Evolutionary conservation across 306 rosid species (phyloP).

Genomic region (Pyrus bretschneideri): DNA sequence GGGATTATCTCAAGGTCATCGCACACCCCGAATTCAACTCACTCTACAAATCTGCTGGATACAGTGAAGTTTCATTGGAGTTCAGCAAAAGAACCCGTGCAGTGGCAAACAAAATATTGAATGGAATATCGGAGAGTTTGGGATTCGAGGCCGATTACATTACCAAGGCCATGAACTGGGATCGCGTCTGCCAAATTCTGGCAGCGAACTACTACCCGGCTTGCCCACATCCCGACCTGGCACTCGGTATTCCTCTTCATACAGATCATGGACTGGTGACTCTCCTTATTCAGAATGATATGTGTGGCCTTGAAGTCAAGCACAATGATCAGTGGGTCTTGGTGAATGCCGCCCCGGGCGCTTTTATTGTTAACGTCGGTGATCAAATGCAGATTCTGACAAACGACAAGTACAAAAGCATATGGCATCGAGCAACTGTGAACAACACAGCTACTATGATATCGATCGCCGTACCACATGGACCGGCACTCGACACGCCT

Average conservation of each 20-base stretch:
- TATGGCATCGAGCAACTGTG: slow-evolving; percentile 38
- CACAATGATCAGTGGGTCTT: slow-evolving; percentile 3
- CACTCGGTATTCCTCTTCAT: neutral
- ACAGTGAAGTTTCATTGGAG: slow-evolving; percentile 32
- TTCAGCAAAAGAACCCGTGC: slow-evolving; percentile 30
- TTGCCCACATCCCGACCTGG: slow-evolving; percentile 3
- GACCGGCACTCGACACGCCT: slow-evolving; percentile 37
- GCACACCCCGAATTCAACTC: slow-evolving; percentile 43
- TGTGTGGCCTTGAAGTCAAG: slow-evolving; percentile 3
- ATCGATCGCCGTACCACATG: slow-evolving; percentile 32
- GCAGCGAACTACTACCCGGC: neutral
- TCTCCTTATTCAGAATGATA: neutral
- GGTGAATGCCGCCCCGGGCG: neutral
- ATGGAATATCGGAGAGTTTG: slow-evolving; percentile 6
- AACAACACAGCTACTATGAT: slow-evolving; percentile 34
- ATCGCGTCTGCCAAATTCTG: neutral
- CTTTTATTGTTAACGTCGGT: slow-evolving; percentile 12
- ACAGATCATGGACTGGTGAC: slow-evolving; percentile 1
- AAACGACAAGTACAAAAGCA: slow-evolving; percentile 49
- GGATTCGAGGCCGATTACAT: neutral
- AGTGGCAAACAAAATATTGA: slow-evolving; percentile 17
- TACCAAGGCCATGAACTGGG: neutral
- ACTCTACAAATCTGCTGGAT: slow-evolving; percentile 32
- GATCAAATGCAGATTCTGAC: slow-evolving; percentile 29
- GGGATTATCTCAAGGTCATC: slow-evolving; percentile 22